Evolutionary conservation across 352 stramenopile genomes (phyloP).

Genomic region (Globisporangium mamillatum): DNA sequence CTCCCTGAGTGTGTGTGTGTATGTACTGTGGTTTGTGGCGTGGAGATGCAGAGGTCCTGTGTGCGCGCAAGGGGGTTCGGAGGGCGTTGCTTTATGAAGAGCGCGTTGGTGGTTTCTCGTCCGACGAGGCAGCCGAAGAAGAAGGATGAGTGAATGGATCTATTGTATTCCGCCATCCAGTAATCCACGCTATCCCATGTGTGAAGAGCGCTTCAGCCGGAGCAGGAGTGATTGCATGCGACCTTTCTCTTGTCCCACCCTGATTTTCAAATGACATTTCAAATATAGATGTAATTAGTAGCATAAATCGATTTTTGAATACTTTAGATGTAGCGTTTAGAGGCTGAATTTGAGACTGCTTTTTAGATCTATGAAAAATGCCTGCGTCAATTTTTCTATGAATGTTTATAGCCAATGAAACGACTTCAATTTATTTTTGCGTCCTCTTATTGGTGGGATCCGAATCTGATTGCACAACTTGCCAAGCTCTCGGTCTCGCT

Average conservation of each 20-base stretch:
- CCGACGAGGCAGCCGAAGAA: background rate
- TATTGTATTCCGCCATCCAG: background rate
- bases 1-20: background rate
- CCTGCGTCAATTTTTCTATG: background rate
- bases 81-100: background rate
- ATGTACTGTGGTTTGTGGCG: background rate
- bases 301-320: background rate
- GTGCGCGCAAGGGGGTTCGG: background rate
- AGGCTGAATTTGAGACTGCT: background rate
- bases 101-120: background rate
- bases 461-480: no score
- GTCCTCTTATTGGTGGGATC: background rate
- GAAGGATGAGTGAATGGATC: background rate
- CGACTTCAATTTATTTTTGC: background rate
- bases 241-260: constrained; percentile 3
- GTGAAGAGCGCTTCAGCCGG: background rate
- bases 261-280: background rate
- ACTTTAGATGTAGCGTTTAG: background rate
- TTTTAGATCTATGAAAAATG: background rate
- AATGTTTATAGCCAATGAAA: background rate
- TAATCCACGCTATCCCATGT: background rate
- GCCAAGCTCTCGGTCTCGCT: no score
- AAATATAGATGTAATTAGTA: background rate
- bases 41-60: background rate
- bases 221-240: background rate